Evolutionary conservation across 2,329 filamentous ascomycete genomes (phyloP).

Genomic region (Tolypocladium cylindrosporum): DNA sequence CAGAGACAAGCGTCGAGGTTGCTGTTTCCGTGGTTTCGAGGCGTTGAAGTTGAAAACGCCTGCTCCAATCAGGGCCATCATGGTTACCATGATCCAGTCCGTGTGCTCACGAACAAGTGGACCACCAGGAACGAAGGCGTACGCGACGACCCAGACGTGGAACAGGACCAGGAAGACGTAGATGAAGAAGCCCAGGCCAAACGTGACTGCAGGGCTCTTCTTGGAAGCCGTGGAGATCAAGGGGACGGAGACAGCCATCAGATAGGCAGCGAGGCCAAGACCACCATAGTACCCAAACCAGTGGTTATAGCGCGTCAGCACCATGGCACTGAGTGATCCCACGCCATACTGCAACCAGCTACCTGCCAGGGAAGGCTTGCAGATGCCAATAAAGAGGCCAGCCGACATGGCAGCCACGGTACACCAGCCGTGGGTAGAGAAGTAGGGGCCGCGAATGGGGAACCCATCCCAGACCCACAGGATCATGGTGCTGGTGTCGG

Average conservation of each 20-base stretch:
- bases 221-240: constrained; percentile 68
- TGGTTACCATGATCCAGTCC: constrained; percentile 87
- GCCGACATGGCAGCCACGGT: constrained; percentile 81
- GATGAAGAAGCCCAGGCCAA: constrained; percentile 79
- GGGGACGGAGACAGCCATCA: constrained; percentile 69
- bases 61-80: constrained; percentile 73
- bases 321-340: constrained; percentile 67
- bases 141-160: constrained; percentile 97
- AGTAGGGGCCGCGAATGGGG: constrained; percentile 77
- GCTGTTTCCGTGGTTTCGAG: constrained; percentile 32
- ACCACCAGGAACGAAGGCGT: constrained; percentile 93
- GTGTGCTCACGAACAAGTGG: constrained; percentile 88
- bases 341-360: constrained; percentile 73
- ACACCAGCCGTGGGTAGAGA: constrained; percentile 80
- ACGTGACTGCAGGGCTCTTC: constrained; percentile 67
- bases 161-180: constrained; percentile 96
- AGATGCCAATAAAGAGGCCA: constrained; percentile 68
- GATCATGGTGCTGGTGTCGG: constrained; percentile 98
- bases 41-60: constrained; percentile 67
- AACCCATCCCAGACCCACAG: constrained; percentile 97
- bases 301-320: constrained; percentile 67
- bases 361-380: constrained; percentile 57
- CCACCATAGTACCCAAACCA: constrained; percentile 89
- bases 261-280: constrained; percentile 63
- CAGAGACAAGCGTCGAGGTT: constrained; percentile 16